Conservation (phyloP, 169 alveolate genomes). For the Perkinsus olseni region DNA sequence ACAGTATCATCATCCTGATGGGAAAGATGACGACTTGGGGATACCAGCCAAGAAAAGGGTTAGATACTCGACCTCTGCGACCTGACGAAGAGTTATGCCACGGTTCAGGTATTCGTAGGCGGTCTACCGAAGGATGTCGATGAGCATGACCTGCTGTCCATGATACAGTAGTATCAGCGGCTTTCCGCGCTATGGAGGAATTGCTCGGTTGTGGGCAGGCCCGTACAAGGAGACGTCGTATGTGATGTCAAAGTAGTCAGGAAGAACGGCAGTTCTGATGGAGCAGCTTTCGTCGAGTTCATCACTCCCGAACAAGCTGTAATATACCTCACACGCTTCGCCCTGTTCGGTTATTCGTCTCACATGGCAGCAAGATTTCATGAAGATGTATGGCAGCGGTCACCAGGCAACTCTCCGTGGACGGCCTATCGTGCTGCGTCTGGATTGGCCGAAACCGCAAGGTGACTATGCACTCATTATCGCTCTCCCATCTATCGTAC, state of each 20-base stretch:
- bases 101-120: background rate
- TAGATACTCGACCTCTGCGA: background rate
- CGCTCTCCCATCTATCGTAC: background rate
- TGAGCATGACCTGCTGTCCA: background rate
- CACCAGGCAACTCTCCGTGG: background rate
- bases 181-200: background rate
- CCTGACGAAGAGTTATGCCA: background rate
- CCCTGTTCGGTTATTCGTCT: background rate
- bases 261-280: background rate
- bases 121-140: background rate
- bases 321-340: background rate
- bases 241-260: background rate
- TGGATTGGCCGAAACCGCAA: background rate
- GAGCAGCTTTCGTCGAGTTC: background rate
- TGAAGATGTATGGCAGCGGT: background rate
- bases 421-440: background rate
- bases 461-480: background rate
- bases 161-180: background rate
- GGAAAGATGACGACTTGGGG: background rate
- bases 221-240: background rate
- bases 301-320: background rate
- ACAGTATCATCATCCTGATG: background rate
- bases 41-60: background rate
- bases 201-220: background rate
- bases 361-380: background rate